Conservation (phyloP, 129 eudicot species). For the Flaveria linearis region DNA sequence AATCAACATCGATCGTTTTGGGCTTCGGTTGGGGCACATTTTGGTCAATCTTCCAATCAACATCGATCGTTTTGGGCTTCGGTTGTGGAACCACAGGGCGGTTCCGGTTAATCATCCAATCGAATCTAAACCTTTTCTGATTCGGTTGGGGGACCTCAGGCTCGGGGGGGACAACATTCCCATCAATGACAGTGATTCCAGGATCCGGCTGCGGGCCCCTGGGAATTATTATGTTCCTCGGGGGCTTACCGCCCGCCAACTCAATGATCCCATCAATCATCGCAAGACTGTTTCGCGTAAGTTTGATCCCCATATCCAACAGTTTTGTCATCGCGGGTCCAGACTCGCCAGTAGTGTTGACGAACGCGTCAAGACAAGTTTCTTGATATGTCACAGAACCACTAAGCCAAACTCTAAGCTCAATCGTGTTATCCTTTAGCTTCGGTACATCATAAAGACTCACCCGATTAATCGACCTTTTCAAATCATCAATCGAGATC, state of each 20-base stretch:
- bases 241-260: background rate
- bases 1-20: background rate
- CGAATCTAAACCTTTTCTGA: background rate
- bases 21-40: conserved; percentile 16
- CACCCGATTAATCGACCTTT: conserved; percentile 36
- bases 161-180: background rate
- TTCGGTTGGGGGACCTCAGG: background rate
- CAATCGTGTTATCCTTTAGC: conserved; percentile 32
- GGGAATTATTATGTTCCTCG: background rate
- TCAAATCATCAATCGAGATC: conserved; percentile 48
- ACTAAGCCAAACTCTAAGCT: conserved; percentile 57
- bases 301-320: conserved; percentile 36
- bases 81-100: conserved; percentile 5
- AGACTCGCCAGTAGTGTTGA: conserved; percentile 39
- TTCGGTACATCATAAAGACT: conserved; percentile 23
- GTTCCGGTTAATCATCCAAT: conserved; percentile 18
- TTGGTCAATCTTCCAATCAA: background rate
- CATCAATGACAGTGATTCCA: background rate
- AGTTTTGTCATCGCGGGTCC: conserved; percentile 38
- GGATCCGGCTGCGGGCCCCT: background rate
- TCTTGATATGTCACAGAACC: conserved; percentile 60
- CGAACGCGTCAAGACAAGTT: conserved; percentile 58
- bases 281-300: conserved; percentile 54
- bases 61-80: background rate
- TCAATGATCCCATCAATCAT: conserved; percentile 41